Evolutionary conservation across 352 stramenopile genomes (phyloP).

Genomic region (Globisporangium solare): DNA sequence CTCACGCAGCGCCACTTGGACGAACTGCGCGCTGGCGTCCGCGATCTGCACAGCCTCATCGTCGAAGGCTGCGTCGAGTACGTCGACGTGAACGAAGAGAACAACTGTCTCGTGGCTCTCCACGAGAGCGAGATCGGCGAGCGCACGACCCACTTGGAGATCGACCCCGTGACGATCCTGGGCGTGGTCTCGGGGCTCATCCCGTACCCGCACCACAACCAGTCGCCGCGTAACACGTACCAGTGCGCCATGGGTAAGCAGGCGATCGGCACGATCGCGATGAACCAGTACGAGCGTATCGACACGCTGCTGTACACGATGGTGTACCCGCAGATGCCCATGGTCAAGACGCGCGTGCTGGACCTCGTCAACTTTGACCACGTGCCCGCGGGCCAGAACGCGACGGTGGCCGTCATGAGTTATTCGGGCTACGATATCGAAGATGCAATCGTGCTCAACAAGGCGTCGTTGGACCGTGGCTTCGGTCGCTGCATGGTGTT

Average conservation of each 20-base stretch:
- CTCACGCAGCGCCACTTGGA: constrained; percentile 96
- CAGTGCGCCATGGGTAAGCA: constrained; percentile 99
- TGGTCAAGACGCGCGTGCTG: constrained; percentile 98
- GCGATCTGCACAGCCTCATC: constrained; percentile 82
- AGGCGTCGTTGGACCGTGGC: constrained; percentile 94
- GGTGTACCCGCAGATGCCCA: constrained; percentile 98
- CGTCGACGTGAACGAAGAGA: constrained; percentile 99
- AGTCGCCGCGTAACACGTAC: constrained; percentile 99
- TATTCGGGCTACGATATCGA: constrained; percentile 99
- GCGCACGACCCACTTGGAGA: constrained; percentile 98
- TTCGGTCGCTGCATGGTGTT: constrained; percentile 99
- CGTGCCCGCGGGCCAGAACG: constrained; percentile 98
- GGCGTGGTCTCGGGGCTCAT: constrained; percentile 98
- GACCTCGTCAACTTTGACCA: constrained; percentile 99
- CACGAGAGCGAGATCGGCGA: constrained; percentile 90
- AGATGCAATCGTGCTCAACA: constrained; percentile 99
- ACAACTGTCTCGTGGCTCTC: constrained; percentile 98
- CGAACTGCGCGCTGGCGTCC: constrained; percentile 73
- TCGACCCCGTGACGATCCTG: constrained; percentile 99
- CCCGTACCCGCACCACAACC: constrained; percentile 99
- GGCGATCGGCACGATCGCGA: constrained; percentile 98
- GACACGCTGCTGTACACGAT: constrained; percentile 99
- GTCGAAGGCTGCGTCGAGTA: constrained; percentile 98
- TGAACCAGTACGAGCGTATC: constrained; percentile 99
- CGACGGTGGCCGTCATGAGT: constrained; percentile 99